Evolutionary conservation across 1,284 basidiomycete genomes (phyloP), one percentile per base, ranked within the genome.

Genomic region (Agroathelia rolfsii): DNA sequence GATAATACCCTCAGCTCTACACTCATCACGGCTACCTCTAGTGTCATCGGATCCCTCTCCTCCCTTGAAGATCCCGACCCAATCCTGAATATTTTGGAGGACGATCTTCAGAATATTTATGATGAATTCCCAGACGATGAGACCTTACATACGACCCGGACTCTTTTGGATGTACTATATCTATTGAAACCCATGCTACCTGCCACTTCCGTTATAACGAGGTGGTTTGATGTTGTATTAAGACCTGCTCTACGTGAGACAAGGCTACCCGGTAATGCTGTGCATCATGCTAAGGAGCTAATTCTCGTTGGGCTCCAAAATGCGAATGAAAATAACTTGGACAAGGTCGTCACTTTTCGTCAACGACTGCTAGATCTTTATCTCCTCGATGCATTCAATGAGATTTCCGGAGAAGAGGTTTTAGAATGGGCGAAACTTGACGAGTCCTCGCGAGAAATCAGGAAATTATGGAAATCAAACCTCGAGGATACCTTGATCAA

Each of bases 211-310:
- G 60, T 85, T 33, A 79, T 83, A 32, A 72, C 73, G 3, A 67
- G 62, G 15, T 86, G 83, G 83, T 87, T 83, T 52, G 81, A 87
- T 47, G 64, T 80, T 17, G 63, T 81, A 20, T 61, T 87, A 3
- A 72, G 82, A 13, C 78, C 80, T 17, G 79, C 80, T 21, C 61
- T 87, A 32, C 73, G 79, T 25, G 74, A 83, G 47, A 74, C 80
- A 19, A 73, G 64, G 42, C 56, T 87, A n/a, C 57, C 77, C 3
- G 65, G 64, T 0, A 42, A 56, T 11, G 66, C 75, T 2, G 61
- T 75, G 13, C 62, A 68, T 28, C 60, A 76, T 44, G 82, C 82
- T n/a, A 82, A 78, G 52, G 73, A 79, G 21, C 64, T 86, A 16
- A 67, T 84, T 38, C 55, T 81, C 21, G 60, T 63, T 24, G 76